phyloP scores from a whole-genome alignment of 1,284 basidiomycete genomes.

The Naganishia liquefaciens region DNA sequence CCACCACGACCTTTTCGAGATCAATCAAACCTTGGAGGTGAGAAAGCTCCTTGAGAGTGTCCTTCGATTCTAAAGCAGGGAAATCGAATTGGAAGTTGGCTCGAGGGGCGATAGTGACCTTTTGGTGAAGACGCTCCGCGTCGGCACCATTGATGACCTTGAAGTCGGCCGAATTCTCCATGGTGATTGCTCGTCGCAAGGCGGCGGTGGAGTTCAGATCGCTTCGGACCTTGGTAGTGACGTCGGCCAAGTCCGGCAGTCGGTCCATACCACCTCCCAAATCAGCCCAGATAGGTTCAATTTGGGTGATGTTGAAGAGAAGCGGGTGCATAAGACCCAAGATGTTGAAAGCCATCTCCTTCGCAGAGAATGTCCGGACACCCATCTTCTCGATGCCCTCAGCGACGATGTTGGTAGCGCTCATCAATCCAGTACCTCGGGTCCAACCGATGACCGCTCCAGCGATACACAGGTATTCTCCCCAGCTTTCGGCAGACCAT shows the following conservation, averaged over 20 bases:
- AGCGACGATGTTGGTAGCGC: slow-evolving; percentile 89
- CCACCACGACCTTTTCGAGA: slow-evolving; percentile 90
- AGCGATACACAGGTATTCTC: slow-evolving; percentile 95
- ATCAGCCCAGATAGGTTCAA: slow-evolving; percentile 98
- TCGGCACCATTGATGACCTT: slow-evolving; percentile 85
- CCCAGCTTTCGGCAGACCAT: slow-evolving; percentile 98
- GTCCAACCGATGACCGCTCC: slow-evolving; percentile 99
- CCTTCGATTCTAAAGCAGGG: slow-evolving; percentile 71
- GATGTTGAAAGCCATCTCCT: slow-evolving; percentile 99
- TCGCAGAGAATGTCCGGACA: slow-evolving; percentile 95
- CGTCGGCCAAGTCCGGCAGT: slow-evolving; percentile 88
- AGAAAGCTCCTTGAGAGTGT: slow-evolving; percentile 69
- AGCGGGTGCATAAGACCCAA: slow-evolving; percentile 98
- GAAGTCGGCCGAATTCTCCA: slow-evolving; percentile 94
- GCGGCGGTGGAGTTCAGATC: slow-evolving; percentile 77
- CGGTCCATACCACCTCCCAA: slow-evolving; percentile 97
- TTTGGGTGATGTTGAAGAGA: slow-evolving; percentile 99
- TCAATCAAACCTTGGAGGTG: slow-evolving; percentile 84
- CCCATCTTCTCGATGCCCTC: slow-evolving; percentile 92
- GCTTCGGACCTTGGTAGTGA: slow-evolving; percentile 81
- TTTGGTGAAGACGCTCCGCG: slow-evolving; percentile 90
- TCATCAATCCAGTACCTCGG: slow-evolving; percentile 97
- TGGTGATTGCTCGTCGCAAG: slow-evolving; percentile 85
- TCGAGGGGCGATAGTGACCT: slow-evolving; percentile 87
- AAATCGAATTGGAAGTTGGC: slow-evolving; percentile 97